Evolutionary conservation across 2,329 filamentous ascomycete species (phyloP), one percentile per base, ranked within the genome.

Genomic region (Nemania serpens): DNA sequence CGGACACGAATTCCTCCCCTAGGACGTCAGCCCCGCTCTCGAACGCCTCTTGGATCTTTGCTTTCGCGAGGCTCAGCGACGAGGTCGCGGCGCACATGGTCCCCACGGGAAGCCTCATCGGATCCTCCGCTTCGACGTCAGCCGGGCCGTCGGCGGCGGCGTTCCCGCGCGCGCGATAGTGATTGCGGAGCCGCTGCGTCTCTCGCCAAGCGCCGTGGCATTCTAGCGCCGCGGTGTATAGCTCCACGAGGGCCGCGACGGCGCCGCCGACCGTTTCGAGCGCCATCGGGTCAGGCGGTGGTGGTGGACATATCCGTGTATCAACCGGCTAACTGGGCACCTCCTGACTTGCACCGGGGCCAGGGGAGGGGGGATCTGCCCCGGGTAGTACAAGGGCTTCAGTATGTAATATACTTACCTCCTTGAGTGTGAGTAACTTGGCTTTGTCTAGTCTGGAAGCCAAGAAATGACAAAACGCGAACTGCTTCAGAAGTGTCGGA

Each of bases 121-220:
- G 34, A 41, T 67, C 68, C 42, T 66, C 68, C 6, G 63, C 53
- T 13, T 55, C 58, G 12, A 49, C 55, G 5, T 11, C 6, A 6
- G 36, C 52, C 5, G 47, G n/a, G 7, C 5, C 18, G 2, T 45
- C 17, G 17, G 13, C 13, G 11, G 13, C 61, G 29, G 50, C 63
- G 25, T 41, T 55, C 22, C 58, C 11, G 5, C 64, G 62, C 2
- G 62, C 63, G 17, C 61, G 66, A 58, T 78, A 78, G 58, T 75
- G 72, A 59, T 78, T 77, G 33, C 68, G 53, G 42, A 61, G 62
- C 56, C 73, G 71, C 34, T 74, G 70, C 18, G 69, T 69, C 55
- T 67, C 67, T 58, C 74, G 74, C 77, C 77, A 79, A 17, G 62
- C 68, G 1, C 69, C 63, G 69, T 78, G 77, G 60, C 71, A 71